Percentiles rank a stretch among this genome's conserved stretches.
phyloP scores from a whole-genome alignment of 176 grass and related monocot genomes.

The Oryza glaberrima region DNA sequence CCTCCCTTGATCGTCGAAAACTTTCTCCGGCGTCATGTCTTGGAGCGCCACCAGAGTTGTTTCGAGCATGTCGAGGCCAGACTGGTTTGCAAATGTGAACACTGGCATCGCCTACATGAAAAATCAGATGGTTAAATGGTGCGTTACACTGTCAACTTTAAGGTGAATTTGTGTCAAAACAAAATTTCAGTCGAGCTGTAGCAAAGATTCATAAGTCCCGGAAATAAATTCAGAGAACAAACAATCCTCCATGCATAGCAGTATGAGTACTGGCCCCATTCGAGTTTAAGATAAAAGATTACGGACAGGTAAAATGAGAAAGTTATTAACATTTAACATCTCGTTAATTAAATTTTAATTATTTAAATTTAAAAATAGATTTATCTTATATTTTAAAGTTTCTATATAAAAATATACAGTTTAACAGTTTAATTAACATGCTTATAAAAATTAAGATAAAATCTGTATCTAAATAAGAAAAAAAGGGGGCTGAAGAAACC shows the following conservation, averaged over 20 bases:
- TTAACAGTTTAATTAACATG: too few relatives aligned
- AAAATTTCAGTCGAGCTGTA: not conserved
- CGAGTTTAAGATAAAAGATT: too few relatives aligned
- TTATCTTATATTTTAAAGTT: too few relatives aligned
- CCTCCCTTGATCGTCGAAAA: slow-evolving; percentile 66
- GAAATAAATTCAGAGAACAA: not conserved
- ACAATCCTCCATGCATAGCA: not conserved
- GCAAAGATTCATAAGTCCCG: not conserved
- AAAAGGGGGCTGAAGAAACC: slow-evolving; percentile 25
- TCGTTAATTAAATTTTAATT: too few relatives aligned
- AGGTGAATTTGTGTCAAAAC: not conserved
- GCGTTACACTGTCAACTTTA: not conserved
- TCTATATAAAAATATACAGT: too few relatives aligned
- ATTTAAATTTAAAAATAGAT: too few relatives aligned
- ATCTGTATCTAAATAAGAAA: too few relatives aligned
- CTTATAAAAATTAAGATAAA: too few relatives aligned
- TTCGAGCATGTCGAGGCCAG: slow-evolving; percentile 95
- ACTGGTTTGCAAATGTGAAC: slow-evolving; percentile 84
- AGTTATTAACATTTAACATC: too few relatives aligned
- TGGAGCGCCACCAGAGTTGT: slow-evolving; percentile 74
- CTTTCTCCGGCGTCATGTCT: slow-evolving; percentile 66
- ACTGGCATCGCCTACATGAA: slow-evolving; percentile 63
- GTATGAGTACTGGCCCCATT: too few relatives aligned
- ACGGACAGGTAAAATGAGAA: too few relatives aligned
- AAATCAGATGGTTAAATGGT: too few relatives aligned